Evolutionary conservation across 768 basidiomycete species (phyloP).

Genomic region (Boletus rubescentipes): DNA sequence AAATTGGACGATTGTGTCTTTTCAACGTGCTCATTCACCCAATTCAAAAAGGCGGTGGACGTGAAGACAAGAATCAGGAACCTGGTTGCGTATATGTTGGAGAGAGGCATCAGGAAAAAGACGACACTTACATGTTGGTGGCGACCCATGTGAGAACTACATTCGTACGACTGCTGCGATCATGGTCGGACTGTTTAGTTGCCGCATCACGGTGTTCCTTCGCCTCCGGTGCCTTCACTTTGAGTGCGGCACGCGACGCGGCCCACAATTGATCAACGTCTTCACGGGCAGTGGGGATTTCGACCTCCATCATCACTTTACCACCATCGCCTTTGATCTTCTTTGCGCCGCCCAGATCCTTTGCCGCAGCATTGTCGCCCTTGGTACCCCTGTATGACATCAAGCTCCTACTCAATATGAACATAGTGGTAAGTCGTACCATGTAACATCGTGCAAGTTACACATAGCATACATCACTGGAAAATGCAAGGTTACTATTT

Average conservation of each 20-base stretch:
- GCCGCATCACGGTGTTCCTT: constrained; percentile 83
- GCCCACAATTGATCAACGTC: constrained; percentile 88
- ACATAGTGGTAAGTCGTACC: constrained; percentile 32
- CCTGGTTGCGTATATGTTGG: constrained; percentile 34
- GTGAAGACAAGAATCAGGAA: constrained; percentile 75
- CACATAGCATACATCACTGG: constrained; percentile 93
- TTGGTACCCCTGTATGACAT: constrained; percentile 72
- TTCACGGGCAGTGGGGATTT: constrained; percentile 76
- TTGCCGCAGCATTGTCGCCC: constrained; percentile 83
- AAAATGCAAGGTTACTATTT: neutral
- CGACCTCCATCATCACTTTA: constrained; percentile 84
- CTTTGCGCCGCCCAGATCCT: constrained; percentile 90
- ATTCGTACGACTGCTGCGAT: constrained; percentile 81
- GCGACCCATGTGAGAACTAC: constrained; percentile 84
- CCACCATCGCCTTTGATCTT: constrained; percentile 84
- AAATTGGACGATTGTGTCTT: constrained; percentile 54
- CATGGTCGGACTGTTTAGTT: constrained; percentile 87
- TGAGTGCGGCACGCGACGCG: constrained; percentile 69
- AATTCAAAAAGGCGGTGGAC: constrained; percentile 70
- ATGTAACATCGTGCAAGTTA: constrained; percentile 85
- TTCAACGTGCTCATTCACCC: constrained; percentile 61
- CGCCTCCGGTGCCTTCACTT: constrained; percentile 64
- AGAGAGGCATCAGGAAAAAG: neutral
- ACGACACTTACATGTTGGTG: constrained; percentile 68
- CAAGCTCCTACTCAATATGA: neutral